Conservation (phyloP, 228 moss, liverwort and hornwort species). For the Sphagnum magellanicum region DNA sequence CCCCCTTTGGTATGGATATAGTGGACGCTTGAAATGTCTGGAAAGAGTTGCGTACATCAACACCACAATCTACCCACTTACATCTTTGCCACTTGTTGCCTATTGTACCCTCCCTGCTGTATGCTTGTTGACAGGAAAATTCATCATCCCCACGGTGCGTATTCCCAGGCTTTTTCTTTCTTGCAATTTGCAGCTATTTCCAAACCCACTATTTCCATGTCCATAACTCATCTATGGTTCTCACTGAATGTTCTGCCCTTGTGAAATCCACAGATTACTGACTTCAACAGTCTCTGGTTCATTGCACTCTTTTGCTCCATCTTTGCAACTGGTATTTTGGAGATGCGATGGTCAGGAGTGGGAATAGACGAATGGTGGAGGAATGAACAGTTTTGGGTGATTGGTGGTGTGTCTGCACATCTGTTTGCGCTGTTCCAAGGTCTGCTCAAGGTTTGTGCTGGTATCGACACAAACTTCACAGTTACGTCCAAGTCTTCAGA, state of each 20-base stretch:
- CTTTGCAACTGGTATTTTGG: conserved; percentile 69
- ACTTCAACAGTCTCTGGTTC: conserved; percentile 72
- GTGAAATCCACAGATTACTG: conserved; percentile 53
- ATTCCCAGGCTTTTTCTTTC: not conserved
- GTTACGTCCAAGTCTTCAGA: conserved; percentile 72
- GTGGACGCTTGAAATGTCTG: conserved; percentile 72
- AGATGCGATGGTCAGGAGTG: conserved; percentile 73
- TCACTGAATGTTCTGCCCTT: not conserved
- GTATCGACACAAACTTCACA: conserved; percentile 70
- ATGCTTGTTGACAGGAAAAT: conserved; percentile 78
- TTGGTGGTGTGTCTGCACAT: conserved; percentile 79
- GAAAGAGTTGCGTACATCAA: conserved; percentile 87
- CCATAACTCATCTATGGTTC: not conserved
- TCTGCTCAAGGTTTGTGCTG: conserved; percentile 51
- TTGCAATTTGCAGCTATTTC: not conserved
- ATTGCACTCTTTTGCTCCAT: conserved; percentile 68
- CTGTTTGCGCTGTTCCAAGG: conserved; percentile 80
- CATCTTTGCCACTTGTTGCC: conserved; percentile 77
- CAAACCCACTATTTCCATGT: not conserved
- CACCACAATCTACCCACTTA: conserved; percentile 76
- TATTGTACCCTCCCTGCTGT: conserved; percentile 87
- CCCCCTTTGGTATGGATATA: conserved; percentile 79
- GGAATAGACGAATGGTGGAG: conserved; percentile 88
- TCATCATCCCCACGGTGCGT: conserved; percentile 83
- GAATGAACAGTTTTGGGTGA: conserved; percentile 90